Conservation (phyloP, 2,329 filamentous ascomycete species). For the Hypoxylon sp. region DNA sequence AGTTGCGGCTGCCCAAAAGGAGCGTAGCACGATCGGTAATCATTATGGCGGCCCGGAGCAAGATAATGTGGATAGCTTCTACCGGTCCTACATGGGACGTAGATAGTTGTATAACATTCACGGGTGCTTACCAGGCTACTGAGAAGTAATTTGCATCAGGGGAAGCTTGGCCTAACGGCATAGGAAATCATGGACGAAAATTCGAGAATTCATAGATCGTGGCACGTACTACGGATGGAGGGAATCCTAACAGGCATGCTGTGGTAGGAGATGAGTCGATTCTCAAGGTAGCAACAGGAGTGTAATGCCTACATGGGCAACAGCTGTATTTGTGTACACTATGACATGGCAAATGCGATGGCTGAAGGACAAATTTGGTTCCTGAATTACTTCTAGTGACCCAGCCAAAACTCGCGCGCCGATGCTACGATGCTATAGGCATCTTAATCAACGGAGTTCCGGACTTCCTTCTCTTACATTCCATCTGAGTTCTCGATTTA, state of each 20-base stretch:
- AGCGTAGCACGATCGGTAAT: slow-evolving; percentile 73
- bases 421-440: slow-evolving; percentile 28
- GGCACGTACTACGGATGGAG: slow-evolving; percentile 25
- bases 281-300: slow-evolving; percentile 41
- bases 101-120: slow-evolving; percentile 41
- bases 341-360: slow-evolving; percentile 43
- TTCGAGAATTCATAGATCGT: slow-evolving; percentile 20
- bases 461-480: slow-evolving; percentile 29
- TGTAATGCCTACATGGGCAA: slow-evolving; percentile 31
- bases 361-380: slow-evolving; percentile 36
- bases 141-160: slow-evolving; percentile 9
- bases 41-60: slow-evolving; percentile 73
- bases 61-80: slow-evolving; percentile 89
- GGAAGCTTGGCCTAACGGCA: slow-evolving; percentile 26
- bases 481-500: slow-evolving; percentile 53
- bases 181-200: slow-evolving; percentile 27
- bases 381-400: slow-evolving; percentile 26
- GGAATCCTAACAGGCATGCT: slow-evolving; percentile 24
- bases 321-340: slow-evolving; percentile 52
- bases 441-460: slow-evolving; percentile 23
- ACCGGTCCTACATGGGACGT: slow-evolving; percentile 86
- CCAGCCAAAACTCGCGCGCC: slow-evolving; percentile 20
- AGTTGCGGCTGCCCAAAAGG: slow-evolving; percentile 85
- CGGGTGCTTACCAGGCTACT: background rate
- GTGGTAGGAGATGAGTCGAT: slow-evolving; percentile 39